Evolutionary conservation across 2,329 filamentous ascomycete species (phyloP).

Genomic region (Lecanosticta acicola): DNA sequence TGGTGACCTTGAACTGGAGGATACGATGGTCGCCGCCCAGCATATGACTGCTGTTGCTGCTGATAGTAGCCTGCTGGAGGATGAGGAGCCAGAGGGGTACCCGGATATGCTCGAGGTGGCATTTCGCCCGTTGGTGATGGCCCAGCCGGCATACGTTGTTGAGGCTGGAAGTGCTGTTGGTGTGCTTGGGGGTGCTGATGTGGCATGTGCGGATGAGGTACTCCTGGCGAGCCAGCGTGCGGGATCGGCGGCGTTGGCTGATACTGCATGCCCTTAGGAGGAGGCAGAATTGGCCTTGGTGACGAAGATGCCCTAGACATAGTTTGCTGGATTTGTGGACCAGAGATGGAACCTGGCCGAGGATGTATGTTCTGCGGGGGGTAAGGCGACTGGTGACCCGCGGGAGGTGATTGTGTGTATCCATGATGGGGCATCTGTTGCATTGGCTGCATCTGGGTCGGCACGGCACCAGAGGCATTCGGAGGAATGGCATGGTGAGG

Average conservation of each 20-base stretch:
- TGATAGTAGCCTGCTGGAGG: constrained; percentile 30
- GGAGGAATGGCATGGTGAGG: constrained; percentile 27
- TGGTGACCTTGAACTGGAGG: constrained; percentile 27
- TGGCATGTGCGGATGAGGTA: constrained; percentile 12
- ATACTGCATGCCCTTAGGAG: constrained; percentile 33
- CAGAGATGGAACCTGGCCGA: constrained; percentile 20
- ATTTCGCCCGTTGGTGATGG: constrained; percentile 16
- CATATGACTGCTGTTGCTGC: constrained; percentile 22
- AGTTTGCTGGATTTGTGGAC: constrained; percentile 31
- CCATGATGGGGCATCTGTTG: constrained; percentile 20
- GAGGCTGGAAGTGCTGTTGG: constrained; percentile 27
- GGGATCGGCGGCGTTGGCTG: constrained; percentile 26
- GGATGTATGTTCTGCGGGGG: constrained; percentile 29
- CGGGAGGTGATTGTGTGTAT: constrained; percentile 33
- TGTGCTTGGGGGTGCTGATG: constrained; percentile 28
- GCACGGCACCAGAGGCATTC: constrained; percentile 18
- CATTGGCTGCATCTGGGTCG: constrained; percentile 22
- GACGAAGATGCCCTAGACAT: constrained; percentile 31
- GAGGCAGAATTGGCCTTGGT: constrained; percentile 35
- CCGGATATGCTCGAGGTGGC: constrained; percentile 16
- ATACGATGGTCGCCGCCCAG: constrained; percentile 24
- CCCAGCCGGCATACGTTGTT: constrained; percentile 18
- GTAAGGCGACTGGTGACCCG: constrained; percentile 36
- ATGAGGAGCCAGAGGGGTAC: constrained; percentile 23
- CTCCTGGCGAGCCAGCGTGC: constrained; percentile 30